These are phyloP conservation scores for Cystoderma amianthinum DNA, from an alignment of 768 basidiomycete genomes.

Conservation along the genomic window DNA sequence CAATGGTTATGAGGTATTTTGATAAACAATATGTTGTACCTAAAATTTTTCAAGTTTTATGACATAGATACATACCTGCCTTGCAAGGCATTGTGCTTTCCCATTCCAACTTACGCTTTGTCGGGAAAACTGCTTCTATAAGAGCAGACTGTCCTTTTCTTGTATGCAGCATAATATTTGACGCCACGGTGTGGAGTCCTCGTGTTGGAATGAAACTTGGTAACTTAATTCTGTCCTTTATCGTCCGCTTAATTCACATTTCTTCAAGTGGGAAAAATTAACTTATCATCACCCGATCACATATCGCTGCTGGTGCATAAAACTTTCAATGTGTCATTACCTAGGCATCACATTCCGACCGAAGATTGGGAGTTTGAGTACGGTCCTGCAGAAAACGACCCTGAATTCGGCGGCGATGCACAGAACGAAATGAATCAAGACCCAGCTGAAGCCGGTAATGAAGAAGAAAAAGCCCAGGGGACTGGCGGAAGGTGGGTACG, in stretches of 20 bases:
- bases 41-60: not conserved
- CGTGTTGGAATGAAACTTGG: conserved; percentile 74
- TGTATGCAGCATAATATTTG: conserved; percentile 67
- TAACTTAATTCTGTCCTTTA: conserved; percentile 17
- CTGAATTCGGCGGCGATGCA: conserved; percentile 48
- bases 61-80: conserved; percentile 81
- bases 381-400: conserved; percentile 74
- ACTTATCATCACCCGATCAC: conserved; percentile 87
- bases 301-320: conserved; percentile 83
- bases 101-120: conserved; percentile 72
- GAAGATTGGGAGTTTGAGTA: conserved; percentile 85
- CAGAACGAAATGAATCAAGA: conserved; percentile 15
- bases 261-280: conserved; percentile 72
- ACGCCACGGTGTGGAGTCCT: conserved; percentile 87
- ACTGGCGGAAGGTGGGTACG: conserved; percentile 77
- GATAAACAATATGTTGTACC: conserved; percentile 14
- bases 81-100: conserved; percentile 82
- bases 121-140: conserved; percentile 57
- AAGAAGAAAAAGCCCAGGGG: conserved; percentile 24
- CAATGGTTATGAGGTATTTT: conserved; percentile 98
- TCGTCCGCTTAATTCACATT: conserved; percentile 3
- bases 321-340: conserved; percentile 95
- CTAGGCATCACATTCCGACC: conserved; percentile 80
- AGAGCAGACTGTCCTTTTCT: conserved; percentile 83
- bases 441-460: conserved; percentile 8